Evolutionary conservation across 352 stramenopile genomes (phyloP), one percentile per base, ranked within the genome.

Genomic region (Pythium folliculosum): DNA sequence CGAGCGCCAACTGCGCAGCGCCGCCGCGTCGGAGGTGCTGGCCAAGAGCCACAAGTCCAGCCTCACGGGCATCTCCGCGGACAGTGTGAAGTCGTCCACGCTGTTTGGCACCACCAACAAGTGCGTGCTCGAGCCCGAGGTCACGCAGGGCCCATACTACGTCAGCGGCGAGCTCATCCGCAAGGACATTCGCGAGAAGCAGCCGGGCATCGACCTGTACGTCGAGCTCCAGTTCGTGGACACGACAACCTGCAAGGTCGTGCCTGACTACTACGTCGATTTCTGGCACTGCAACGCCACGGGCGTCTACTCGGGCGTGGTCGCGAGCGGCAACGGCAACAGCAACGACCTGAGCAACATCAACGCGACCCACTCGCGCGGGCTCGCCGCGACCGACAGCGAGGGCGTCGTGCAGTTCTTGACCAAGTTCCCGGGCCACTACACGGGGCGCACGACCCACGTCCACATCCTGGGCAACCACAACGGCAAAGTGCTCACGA

Each of bases 251-350:
- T 71, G 65, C 57, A 32, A 56, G 50, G 37, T 57, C 21, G 38
- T 71, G 16, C 16, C 7, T 13, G n/a, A 48, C 19, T 35, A 63
- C 9, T 71, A 66, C 56, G 7, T 71, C 7, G 65, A 71, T 40
- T 65, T 71, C n/a, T 71, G 65, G 65, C 65, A 66, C 25, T 65
- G 56, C 57, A 71, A 71, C 50, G 23, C 65, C 7, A 71, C 65
- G 40, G 65, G 65, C 22, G 65, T 66, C 12, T 71, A 71, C 57
- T 62, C 65, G 25, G 63, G 63, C 23, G 63, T 70, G 17, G 63
- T 70, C 8, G 53, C 32, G 3, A 45, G 27, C 16, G 44, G 35
- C 49, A 65, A 65, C 50, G 44, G 48, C 56, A 65, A 65, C 49
- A 59, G 5, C 27, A 38, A 32, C 14, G 48, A 65, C 40, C 7